Evolutionary conservation across 139 green algal genomes (phyloP).

Genomic region (Desmodesmus armatus): DNA sequence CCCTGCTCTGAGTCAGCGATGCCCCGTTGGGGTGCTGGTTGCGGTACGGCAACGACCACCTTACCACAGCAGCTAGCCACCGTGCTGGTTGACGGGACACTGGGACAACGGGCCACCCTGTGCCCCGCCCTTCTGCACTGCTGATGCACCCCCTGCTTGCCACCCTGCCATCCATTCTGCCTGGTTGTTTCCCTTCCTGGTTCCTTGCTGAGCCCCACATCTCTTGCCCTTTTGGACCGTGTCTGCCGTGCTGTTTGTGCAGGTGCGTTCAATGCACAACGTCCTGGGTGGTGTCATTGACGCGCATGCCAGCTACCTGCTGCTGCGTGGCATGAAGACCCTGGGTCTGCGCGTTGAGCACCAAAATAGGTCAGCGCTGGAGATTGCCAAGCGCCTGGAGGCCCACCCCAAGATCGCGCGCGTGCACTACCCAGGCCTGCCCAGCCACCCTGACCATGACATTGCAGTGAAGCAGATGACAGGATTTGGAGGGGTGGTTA

Average conservation of each 20-base stretch:
- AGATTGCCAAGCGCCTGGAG: constrained; percentile 83
- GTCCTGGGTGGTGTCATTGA: constrained; percentile 98
- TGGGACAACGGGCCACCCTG: too few relatives aligned
- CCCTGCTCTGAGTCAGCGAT: too few relatives aligned
- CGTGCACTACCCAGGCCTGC: constrained; percentile 89
- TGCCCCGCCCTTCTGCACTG: too few relatives aligned
- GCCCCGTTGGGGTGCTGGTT: too few relatives aligned
- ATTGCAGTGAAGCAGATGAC: constrained; percentile 96
- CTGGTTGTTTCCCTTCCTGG: not conserved
- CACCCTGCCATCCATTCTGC: not conserved
- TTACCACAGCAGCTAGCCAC: too few relatives aligned
- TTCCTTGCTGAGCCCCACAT: not conserved
- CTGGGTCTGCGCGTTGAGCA: constrained; percentile 91
- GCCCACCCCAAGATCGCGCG: constrained; percentile 87
- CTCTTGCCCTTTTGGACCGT: not conserved
- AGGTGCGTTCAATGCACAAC: constrained; percentile 93
- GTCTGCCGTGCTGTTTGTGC: not conserved
- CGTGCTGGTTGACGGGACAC: too few relatives aligned
- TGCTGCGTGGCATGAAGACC: constrained; percentile 98
- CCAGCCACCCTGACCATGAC: constrained; percentile 92
- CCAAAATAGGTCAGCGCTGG: constrained; percentile 81
- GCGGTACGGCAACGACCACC: too few relatives aligned
- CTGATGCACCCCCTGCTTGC: not conserved
- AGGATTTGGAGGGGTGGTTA: constrained; percentile 96
- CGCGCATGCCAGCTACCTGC: constrained; percentile 95